phyloP scores from a whole-genome alignment of 768 basidiomycete species.

The Russula earlei region DNA sequence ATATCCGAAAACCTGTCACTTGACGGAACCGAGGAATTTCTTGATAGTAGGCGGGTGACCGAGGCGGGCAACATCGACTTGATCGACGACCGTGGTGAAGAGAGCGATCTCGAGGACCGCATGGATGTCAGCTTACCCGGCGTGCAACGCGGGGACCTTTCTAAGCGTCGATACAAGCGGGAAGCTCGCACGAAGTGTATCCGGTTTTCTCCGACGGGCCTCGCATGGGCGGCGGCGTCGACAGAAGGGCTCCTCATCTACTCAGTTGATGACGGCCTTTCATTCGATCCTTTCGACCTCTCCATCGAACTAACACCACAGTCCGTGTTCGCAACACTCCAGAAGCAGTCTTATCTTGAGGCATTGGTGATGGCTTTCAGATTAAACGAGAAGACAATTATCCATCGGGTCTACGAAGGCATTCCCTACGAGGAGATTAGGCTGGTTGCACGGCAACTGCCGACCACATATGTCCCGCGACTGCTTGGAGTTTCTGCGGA shows the following conservation, averaged over 20 bases:
- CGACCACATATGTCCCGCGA: conserved; percentile 64
- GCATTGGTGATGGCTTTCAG: conserved; percentile 93
- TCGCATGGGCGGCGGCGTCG: conserved; percentile 92
- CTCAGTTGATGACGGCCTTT: conserved; percentile 78
- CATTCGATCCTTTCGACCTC: conserved; percentile 96
- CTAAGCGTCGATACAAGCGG: conserved; percentile 73
- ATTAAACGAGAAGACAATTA: conserved; percentile 75
- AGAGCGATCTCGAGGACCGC: conserved; percentile 86
- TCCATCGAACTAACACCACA: conserved; percentile 93
- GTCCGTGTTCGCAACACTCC: conserved; percentile 63
- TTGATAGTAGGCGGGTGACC: conserved; percentile 83
- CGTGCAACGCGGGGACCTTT: conserved; percentile 76
- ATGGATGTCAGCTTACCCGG: conserved; percentile 80
- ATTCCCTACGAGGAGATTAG: conserved; percentile 72
- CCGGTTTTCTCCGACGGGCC: conserved; percentile 86
- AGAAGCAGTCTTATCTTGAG: conserved; percentile 67
- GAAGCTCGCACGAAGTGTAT: conserved; percentile 93
- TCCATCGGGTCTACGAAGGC: conserved; percentile 75
- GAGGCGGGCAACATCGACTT: conserved; percentile 81
- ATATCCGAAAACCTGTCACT: conserved; percentile 92
- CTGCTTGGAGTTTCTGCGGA: conserved; percentile 75
- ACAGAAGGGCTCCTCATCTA: conserved; percentile 95
- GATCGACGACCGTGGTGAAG: conserved; percentile 78
- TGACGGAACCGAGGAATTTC: conserved; percentile 92
- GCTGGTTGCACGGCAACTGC: conserved; percentile 74